These are phyloP conservation scores for Diaporthe citrichinensis DNA, from an alignment of 2,329 filamentous ascomycete genomes.

Conservation along the genomic window DNA sequence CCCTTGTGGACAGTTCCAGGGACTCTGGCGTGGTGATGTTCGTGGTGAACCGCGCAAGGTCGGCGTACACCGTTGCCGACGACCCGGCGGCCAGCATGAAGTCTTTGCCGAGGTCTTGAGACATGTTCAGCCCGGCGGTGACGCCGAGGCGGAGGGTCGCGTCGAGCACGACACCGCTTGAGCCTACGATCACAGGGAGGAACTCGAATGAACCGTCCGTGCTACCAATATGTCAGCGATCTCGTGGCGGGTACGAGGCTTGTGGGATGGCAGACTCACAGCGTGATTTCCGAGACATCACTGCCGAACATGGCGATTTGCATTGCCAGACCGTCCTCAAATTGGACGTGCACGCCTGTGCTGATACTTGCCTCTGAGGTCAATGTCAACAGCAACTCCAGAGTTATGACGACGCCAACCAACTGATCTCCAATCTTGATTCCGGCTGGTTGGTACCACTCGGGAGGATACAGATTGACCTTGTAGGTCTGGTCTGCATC, in stretches of 20 bases:
- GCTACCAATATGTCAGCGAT: constrained; percentile 47
- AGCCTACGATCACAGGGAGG: constrained; percentile 65
- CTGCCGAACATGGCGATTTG: constrained; percentile 65
- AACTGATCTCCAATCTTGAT: constrained; percentile 56
- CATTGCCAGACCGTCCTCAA: constrained; percentile 65
- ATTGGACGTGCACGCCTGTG: constrained; percentile 67
- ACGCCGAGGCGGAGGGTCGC: constrained; percentile 63
- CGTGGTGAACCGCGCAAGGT: constrained; percentile 68
- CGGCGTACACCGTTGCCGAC: constrained; percentile 56
- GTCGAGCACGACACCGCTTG: constrained; percentile 57
- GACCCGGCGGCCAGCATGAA: constrained; percentile 52
- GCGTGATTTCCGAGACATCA: constrained; percentile 61
- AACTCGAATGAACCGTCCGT: constrained; percentile 69
- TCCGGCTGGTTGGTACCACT: constrained; percentile 56
- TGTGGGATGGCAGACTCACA: constrained; percentile 57
- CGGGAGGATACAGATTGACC: constrained; percentile 63
- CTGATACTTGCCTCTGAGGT: constrained; percentile 64
- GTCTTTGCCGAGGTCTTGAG: constrained; percentile 39
- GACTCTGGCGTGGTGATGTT: constrained; percentile 58
- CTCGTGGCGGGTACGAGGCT: neutral
- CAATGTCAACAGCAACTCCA: constrained; percentile 66
- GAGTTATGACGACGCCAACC: constrained; percentile 62
- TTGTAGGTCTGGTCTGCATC: constrained; percentile 59
- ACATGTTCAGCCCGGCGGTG: constrained; percentile 56
- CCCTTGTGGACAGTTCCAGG: constrained; percentile 41